Percentiles rank a stretch among this genome's conserved stretches.
These are phyloP conservation scores for Gillenia trifoliata DNA, from an alignment of 306 rosid genomes.

Conservation along the genomic window DNA sequence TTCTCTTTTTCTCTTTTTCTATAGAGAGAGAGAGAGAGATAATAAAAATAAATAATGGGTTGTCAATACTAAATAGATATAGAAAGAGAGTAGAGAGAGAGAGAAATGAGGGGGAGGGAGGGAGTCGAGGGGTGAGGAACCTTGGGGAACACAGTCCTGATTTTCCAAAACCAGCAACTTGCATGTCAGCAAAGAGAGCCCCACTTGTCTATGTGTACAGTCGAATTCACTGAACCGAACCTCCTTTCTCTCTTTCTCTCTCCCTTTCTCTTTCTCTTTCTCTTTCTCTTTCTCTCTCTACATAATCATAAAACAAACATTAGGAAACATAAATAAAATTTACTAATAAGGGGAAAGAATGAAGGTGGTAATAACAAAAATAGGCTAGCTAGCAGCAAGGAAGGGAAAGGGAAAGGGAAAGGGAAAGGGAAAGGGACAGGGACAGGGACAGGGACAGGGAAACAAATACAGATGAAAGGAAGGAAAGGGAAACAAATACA, in stretches of 20 bases:
- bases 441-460: no score
- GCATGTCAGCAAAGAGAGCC: slow-evolving; percentile 24
- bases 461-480: no score
- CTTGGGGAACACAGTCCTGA: slow-evolving; percentile 36
- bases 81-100: no score
- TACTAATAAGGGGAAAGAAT: no score
- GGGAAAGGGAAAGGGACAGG: no score
- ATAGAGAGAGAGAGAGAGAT: no score
- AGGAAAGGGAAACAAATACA: neutral
- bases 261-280: neutral
- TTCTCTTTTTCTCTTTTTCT: no score
- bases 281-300: neutral
- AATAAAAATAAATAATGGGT: no score
- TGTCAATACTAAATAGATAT: no score
- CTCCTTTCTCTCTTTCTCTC: neutral
- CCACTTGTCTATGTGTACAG: slow-evolving; percentile 24
- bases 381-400: neutral
- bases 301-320: neutral
- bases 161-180: slow-evolving; percentile 37
- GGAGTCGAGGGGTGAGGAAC: slow-evolving; percentile 44
- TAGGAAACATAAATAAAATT: neutral
- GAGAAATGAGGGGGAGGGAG: neutral
- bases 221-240: slow-evolving; percentile 43
- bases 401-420: no score
- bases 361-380: no score